Evolutionary conservation across 306 rosid species (phyloP).

Genomic region (Hippophae tibetana): DNA sequence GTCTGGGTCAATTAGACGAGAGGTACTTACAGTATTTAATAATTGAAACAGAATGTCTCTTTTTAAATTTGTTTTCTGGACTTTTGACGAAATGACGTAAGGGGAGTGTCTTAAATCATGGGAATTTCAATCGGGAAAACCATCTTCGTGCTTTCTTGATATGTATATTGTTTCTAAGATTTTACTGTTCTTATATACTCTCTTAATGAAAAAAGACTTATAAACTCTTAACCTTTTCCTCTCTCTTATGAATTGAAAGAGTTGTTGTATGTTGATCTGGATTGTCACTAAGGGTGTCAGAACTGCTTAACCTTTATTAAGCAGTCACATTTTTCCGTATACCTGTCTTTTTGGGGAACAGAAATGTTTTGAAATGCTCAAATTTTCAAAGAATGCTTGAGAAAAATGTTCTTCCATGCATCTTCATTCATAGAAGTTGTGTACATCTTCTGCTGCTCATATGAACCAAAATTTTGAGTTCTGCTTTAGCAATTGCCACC

Average conservation of each 20-base stretch:
- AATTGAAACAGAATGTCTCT: background rate
- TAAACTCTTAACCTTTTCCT: too few relatives aligned
- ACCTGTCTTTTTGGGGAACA: background rate
- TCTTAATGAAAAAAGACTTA: too few relatives aligned
- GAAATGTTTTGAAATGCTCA: background rate
- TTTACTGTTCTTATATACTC: too few relatives aligned
- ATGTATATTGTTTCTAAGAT: background rate
- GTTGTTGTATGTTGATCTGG: too few relatives aligned
- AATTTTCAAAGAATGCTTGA: background rate
- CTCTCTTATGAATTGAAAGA: too few relatives aligned
- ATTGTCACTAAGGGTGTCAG: too few relatives aligned
- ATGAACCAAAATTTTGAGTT: too few relatives aligned
- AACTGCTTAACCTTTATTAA: background rate
- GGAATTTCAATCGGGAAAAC: background rate
- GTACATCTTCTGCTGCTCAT: too few relatives aligned
- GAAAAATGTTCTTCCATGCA: background rate
- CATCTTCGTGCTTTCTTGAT: background rate
- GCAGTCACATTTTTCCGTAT: too few relatives aligned
- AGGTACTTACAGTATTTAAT: constrained; percentile 36
- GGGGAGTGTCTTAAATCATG: background rate
- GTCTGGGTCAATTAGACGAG: constrained; percentile 92
- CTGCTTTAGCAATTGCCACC: too few relatives aligned
- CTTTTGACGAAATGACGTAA: background rate
- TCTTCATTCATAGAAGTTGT: background rate
- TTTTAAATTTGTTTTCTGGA: constrained; percentile 1